Evolutionary conservation across 192 early-diverging fungal species (phyloP).

Genomic region (Pilaira anomala): DNA sequence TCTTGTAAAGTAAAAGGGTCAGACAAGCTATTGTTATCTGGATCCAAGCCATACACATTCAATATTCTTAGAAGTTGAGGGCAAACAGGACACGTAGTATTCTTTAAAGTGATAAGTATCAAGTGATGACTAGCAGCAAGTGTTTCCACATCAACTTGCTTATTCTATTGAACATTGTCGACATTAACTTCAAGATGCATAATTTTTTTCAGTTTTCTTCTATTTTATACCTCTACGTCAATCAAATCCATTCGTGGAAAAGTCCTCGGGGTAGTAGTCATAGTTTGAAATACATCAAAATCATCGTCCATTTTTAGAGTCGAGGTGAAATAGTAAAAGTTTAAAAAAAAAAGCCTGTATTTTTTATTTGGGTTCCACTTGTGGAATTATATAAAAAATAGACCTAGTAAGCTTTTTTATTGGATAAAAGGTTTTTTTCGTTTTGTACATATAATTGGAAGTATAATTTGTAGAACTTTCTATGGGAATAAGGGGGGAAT

Average conservation of each 20-base stretch:
- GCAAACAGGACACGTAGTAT: slow-evolving; percentile 24
- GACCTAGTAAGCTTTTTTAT: too few species aligned
- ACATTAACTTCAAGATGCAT: neutral
- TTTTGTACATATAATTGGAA: too few species aligned
- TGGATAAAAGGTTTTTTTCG: too few species aligned
- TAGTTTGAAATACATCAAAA: slow-evolving; percentile 29
- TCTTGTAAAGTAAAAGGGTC: slow-evolving; percentile 31
- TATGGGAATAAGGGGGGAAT: too few species aligned
- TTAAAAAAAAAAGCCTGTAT: too few species aligned
- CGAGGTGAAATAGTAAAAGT: neutral
- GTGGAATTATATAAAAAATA: too few species aligned
- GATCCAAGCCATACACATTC: slow-evolving; percentile 32
- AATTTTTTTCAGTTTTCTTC: neutral
- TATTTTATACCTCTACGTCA: slow-evolving; percentile 26
- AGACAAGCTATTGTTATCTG: slow-evolving; percentile 5
- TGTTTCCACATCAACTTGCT: slow-evolving; percentile 16
- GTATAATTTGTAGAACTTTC: too few species aligned
- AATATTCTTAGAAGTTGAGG: slow-evolving; percentile 31
- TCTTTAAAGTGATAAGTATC: slow-evolving; percentile 31
- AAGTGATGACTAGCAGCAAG: slow-evolving; percentile 30
- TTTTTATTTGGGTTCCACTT: neutral
- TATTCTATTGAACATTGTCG: slow-evolving; percentile 18
- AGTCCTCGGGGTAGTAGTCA: slow-evolving; percentile 28
- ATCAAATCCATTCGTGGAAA: slow-evolving; percentile 20
- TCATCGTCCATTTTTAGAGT: neutral